phyloP scores from a whole-genome alignment of 1,284 basidiomycete species.

The Malassezia brasiliensis region DNA sequence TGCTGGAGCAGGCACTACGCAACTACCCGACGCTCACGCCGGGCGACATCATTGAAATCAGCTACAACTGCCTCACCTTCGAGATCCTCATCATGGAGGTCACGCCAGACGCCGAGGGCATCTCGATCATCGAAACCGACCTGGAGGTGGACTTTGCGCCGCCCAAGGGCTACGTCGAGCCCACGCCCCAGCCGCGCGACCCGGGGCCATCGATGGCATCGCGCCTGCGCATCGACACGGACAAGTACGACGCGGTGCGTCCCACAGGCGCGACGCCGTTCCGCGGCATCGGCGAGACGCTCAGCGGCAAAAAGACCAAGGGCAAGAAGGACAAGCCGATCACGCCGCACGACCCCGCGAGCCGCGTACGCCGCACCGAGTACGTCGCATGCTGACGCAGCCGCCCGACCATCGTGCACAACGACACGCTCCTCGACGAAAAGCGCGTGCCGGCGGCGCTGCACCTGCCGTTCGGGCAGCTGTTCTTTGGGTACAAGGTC shows the following conservation, averaged over 20 bases:
- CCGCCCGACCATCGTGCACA: slow-evolving; percentile 73
- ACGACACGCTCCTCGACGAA: slow-evolving; percentile 62
- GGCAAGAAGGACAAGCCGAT: slow-evolving; percentile 42
- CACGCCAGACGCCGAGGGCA: slow-evolving; percentile 64
- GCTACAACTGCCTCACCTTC: slow-evolving; percentile 67
- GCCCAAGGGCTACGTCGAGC: slow-evolving; percentile 68
- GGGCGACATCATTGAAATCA: slow-evolving; percentile 52
- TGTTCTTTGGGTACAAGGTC: slow-evolving; percentile 47
- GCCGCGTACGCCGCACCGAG: slow-evolving; percentile 41
- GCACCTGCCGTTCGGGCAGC: slow-evolving; percentile 69
- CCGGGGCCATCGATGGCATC: slow-evolving; percentile 88
- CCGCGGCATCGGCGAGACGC: slow-evolving; percentile 36
- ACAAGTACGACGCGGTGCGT: slow-evolving; percentile 31
- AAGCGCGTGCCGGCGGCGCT: slow-evolving; percentile 77
- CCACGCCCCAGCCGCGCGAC: slow-evolving; percentile 65
- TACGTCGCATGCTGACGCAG: slow-evolving; percentile 51
- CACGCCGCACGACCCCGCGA: slow-evolving; percentile 36
- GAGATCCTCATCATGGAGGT: slow-evolving; percentile 93
- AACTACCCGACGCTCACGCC: slow-evolving; percentile 64
- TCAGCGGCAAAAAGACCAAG: slow-evolving; percentile 46
- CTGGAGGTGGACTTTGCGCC: slow-evolving; percentile 66
- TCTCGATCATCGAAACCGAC: slow-evolving; percentile 87
- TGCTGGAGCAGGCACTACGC: slow-evolving; percentile 86
- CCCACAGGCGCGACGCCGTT: slow-evolving; percentile 20
- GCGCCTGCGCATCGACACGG: slow-evolving; percentile 79